Evolutionary conservation across 1,139 yeast genomes (phyloP).

Genomic region (Geotrichum histeridarum): DNA sequence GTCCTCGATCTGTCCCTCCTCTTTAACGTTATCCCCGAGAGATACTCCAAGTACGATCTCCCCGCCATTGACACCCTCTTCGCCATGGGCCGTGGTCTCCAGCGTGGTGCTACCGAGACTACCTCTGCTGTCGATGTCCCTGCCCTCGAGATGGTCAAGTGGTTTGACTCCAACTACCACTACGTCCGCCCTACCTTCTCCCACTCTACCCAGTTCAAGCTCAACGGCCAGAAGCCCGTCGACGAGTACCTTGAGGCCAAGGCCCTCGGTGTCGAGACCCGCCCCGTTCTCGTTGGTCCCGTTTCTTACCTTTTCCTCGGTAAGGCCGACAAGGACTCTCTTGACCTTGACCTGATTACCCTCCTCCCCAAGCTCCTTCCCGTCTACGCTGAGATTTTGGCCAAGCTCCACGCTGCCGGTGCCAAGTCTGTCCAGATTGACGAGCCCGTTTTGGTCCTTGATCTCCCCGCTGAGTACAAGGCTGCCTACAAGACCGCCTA

Average conservation of each 20-base stretch:
- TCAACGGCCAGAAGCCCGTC: constrained; percentile 93
- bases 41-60: constrained; percentile 89
- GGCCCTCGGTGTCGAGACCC: constrained; percentile 89
- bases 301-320: constrained; percentile 91
- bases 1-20: constrained; percentile 86
- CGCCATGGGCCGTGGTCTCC: constrained; percentile 99
- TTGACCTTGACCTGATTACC: constrained; percentile 88
- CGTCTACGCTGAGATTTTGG: constrained; percentile 81
- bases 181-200: constrained; percentile 99
- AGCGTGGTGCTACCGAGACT: constrained; percentile 88
- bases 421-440: constrained; percentile 93
- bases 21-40: constrained; percentile 93
- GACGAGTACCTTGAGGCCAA: constrained; percentile 97
- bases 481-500: constrained; percentile 84
- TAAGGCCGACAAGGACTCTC: constrained; percentile 96
- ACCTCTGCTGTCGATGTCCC: constrained; percentile 93
- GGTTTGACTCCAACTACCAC: constrained; percentile 99
- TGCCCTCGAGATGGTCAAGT: constrained; percentile 98
- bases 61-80: constrained; percentile 87
- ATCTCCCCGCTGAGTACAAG: constrained; percentile 78
- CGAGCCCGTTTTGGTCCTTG: constrained; percentile 94
- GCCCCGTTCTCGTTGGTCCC: constrained; percentile 96
- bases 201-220: constrained; percentile 90
- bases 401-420: constrained; percentile 88
- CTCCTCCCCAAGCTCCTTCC: constrained; percentile 85